Conservation (phyloP, 148 eudicot species). For the Nyssa sinensis region DNA sequence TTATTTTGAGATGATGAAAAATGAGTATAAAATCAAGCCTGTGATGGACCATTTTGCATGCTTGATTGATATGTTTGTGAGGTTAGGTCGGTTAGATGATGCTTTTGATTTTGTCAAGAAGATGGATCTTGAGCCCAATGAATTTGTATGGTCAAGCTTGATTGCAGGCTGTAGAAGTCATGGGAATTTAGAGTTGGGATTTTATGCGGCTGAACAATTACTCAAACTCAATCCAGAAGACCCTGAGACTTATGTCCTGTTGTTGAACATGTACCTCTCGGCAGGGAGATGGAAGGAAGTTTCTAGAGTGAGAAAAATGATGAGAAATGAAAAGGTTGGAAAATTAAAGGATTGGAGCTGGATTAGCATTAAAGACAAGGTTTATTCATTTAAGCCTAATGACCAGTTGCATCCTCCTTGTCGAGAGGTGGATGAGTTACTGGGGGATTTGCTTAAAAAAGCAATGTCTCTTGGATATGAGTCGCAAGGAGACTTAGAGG, state of each 20-base stretch:
- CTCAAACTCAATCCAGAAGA: conserved; percentile 55
- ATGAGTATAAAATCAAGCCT: conserved; percentile 57
- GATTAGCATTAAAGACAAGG: conserved; percentile 56
- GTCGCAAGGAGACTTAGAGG: conserved; percentile 18
- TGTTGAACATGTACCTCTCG: conserved; percentile 64
- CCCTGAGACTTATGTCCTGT: conserved; percentile 46
- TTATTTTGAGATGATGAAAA: conserved; percentile 63
- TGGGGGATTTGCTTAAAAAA: conserved; percentile 41
- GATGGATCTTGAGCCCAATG: conserved; percentile 52
- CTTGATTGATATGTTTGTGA: conserved; percentile 64
- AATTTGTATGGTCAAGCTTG: conserved; percentile 62
- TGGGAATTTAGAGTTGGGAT: conserved; percentile 51
- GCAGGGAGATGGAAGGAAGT: conserved; percentile 72
- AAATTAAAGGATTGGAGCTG: conserved; percentile 70
- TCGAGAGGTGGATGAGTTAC: conserved; percentile 27
- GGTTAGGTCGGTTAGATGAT: conserved; percentile 60
- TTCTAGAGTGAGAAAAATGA: conserved; percentile 58
- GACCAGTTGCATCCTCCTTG: conserved; percentile 17
- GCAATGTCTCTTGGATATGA: conserved; percentile 35
- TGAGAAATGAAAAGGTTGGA: conserved; percentile 53
- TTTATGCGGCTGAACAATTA: conserved; percentile 63
- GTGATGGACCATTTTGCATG: conserved; percentile 69
- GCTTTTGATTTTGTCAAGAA: conserved; percentile 62
- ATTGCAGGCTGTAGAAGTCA: conserved; percentile 76
- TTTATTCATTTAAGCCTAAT: conserved; percentile 46